A percentile compares a stretch with the other conserved stretches of the same genome.
Conservation (phyloP, 371 early-diverging fungal genomes). For the Lichtheimia corymbifera region DNA sequence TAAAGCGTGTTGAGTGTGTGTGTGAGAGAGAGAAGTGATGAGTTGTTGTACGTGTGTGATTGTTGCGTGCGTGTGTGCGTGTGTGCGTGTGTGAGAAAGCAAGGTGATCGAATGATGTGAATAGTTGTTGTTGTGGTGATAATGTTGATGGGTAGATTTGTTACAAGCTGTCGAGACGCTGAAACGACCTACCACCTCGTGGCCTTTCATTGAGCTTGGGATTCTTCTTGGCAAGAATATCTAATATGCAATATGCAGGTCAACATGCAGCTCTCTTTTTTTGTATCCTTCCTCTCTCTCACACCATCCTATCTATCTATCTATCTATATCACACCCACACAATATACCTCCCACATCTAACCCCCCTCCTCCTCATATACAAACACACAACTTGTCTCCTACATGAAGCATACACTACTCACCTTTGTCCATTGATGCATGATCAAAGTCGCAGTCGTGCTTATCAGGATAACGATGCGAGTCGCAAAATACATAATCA, state of each 20-base stretch:
- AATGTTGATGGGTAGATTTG: too few relatives aligned
- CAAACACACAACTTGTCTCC: neutral
- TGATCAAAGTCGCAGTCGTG: conserved; percentile 84
- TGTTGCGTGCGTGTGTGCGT: too few relatives aligned
- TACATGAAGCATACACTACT: neutral
- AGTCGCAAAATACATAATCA: conserved; percentile 79
- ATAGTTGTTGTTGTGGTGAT: neutral
- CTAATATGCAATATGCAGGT: conserved; percentile 20
- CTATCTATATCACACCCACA: too few relatives aligned
- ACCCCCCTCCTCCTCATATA: neutral
- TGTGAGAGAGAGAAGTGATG: too few relatives aligned
- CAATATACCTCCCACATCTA: neutral
- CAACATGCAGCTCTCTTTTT: neutral
- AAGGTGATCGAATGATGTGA: neutral
- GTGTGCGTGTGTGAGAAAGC: neutral
- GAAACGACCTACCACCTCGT: conserved; percentile 78
- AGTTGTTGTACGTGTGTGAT: too few relatives aligned
- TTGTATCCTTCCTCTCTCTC: neutral
- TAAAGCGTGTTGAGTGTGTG: neutral
- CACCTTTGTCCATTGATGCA: conserved; percentile 66
- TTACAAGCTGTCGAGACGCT: conserved; percentile 65
- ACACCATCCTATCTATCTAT: too few relatives aligned
- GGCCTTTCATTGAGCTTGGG: conserved; percentile 79
- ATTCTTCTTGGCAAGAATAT: conserved; percentile 73
- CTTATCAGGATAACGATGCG: conserved; percentile 75